These are phyloP conservation scores for Amphichorda felina DNA, from an alignment of 2,329 filamentous ascomycete species.

Conservation along the genomic window DNA sequence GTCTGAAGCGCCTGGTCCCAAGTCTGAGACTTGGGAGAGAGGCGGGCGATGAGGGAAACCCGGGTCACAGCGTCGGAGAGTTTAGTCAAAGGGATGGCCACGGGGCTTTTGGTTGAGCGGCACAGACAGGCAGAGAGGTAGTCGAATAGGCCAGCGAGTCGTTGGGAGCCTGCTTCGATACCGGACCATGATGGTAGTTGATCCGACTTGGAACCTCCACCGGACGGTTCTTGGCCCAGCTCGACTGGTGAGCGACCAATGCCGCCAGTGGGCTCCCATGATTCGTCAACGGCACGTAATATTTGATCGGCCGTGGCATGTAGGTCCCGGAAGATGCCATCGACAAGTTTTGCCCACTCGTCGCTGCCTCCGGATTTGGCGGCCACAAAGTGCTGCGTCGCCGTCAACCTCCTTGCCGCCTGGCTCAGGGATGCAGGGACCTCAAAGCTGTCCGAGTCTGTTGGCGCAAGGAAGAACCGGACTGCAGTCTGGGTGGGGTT, in stretches of 20 bases:
- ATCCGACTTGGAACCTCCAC: constrained; percentile 31
- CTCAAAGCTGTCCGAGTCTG: constrained; percentile 35
- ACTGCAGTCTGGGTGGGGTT: constrained; percentile 54
- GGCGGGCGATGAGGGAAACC: constrained; percentile 53
- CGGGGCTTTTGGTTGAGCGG: constrained; percentile 49
- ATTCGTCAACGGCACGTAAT: constrained; percentile 68
- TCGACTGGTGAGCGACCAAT: constrained; percentile 30
- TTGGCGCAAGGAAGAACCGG: constrained; percentile 50
- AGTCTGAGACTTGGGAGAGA: constrained; percentile 30
- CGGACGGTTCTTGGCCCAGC: constrained; percentile 31
- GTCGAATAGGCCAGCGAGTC: constrained; percentile 53
- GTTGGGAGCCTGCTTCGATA: constrained; percentile 59
- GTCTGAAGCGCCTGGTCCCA: constrained; percentile 43
- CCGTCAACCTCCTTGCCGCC: constrained; percentile 51
- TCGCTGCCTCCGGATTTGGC: constrained; percentile 66
- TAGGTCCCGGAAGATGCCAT: constrained; percentile 46
- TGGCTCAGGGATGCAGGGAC: constrained; percentile 40
- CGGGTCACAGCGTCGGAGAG: constrained; percentile 60
- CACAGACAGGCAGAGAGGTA: constrained; percentile 53
- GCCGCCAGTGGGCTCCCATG: constrained; percentile 60
- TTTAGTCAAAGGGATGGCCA: constrained; percentile 55
- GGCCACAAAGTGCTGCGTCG: constrained; percentile 67
- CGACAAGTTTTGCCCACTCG: constrained; percentile 65
- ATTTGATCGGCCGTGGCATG: constrained; percentile 66
- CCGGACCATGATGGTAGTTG: constrained; percentile 62